Base-by-base conservation (phyloP, 306 rosid species). In the Glycyrrhiza uralensis region DNA sequence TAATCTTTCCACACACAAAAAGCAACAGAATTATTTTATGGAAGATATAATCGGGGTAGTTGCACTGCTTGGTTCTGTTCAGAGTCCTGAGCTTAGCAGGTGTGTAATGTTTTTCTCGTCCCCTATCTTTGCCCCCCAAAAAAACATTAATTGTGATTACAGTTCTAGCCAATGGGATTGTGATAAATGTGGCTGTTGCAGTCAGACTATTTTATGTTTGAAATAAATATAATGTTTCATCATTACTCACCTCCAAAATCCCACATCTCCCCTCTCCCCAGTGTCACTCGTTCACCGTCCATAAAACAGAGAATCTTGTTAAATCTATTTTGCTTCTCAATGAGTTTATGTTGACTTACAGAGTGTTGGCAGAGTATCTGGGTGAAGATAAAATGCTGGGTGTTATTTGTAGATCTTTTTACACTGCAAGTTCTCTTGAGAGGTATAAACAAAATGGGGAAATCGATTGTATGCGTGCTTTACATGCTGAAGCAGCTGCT, bases 341-440 rank as follows among this genome's bases (percentile, higher is more conserved):
- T 7, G 11, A 32, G 49, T 69, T 32, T 66, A 17, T 23, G 6
- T 35, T 62, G 19, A 52, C 59, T 57, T 63, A 29, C 85, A 87
- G 96, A 81, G 52, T 85, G 13, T 62, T 87, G 51, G 79, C 96
- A n/a, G 96, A 89, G 79, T 87, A 79, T 81, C 77, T 89, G 35
- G 96, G 96, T 6, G 79, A 76, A 68, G 92, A 81, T 38, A 74
- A 74, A 67, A 87, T 87, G 90, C 83, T 85, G 47, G 92, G 84
- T 33, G 74, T 89, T 29, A 78, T 89, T 46, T 66, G 80, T 77
- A 83, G 69, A 83, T 79, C 86, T 56, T 79, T 81, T 49, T 69
- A 39, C 19, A 28, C 84, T 71, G 88, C 86, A 66, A 22, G 15
- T 22, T 72, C 80, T 74, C 75, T 89, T 29, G 88, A 87, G 74